A percentile compares a stretch with the other conserved stretches of the same genome.
These are phyloP conservation scores for Conoideocrella luteorostrata DNA, from an alignment of 2,329 filamentous ascomycete species.

Conservation along the genomic window DNA sequence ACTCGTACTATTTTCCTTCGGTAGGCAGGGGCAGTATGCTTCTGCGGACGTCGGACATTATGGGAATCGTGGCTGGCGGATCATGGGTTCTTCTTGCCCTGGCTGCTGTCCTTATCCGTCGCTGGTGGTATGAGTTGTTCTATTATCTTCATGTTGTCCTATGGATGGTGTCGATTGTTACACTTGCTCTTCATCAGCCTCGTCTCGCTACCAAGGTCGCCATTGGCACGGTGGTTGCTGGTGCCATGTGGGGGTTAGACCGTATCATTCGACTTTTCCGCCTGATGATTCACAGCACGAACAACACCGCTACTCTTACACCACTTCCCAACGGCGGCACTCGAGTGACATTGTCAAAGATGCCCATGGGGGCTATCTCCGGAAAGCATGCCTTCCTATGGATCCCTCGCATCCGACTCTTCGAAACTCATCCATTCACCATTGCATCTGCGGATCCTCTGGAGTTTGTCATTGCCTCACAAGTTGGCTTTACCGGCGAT, in stretches of 20 bases:
- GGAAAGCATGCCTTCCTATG: slow-evolving; percentile 60
- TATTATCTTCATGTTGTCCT: slow-evolving; percentile 46
- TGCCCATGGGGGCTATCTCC: slow-evolving; percentile 38
- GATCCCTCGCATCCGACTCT: slow-evolving; percentile 49
- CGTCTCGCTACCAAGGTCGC: slow-evolving; percentile 34
- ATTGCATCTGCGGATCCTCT: slow-evolving; percentile 45
- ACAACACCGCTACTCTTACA: slow-evolving; percentile 46
- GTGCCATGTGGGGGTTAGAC: slow-evolving; percentile 44
- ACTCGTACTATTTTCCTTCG: slow-evolving; percentile 34
- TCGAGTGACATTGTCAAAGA: slow-evolving; percentile 46
- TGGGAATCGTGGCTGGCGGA: slow-evolving; percentile 41
- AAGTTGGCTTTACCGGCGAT: slow-evolving; percentile 53
- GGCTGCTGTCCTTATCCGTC: slow-evolving; percentile 35
- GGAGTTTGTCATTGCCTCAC: slow-evolving; percentile 53
- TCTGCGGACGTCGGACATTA: slow-evolving; percentile 32
- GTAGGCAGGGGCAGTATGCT: slow-evolving; percentile 24
- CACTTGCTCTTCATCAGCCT: slow-evolving; percentile 46
- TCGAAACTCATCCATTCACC: slow-evolving; percentile 60
- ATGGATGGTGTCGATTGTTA: slow-evolving; percentile 42
- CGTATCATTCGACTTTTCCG: slow-evolving; percentile 40
- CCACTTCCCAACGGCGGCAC: slow-evolving; percentile 49
- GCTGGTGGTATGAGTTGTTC: slow-evolving; percentile 49
- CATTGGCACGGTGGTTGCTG: slow-evolving; percentile 35
- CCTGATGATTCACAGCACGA: slow-evolving; percentile 37
- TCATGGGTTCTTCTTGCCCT: slow-evolving; percentile 39